Evolutionary conservation across 495 filamentous ascomycete species (phyloP), one percentile per base, ranked within the genome.

Genomic region (Penicillium coprophilum): DNA sequence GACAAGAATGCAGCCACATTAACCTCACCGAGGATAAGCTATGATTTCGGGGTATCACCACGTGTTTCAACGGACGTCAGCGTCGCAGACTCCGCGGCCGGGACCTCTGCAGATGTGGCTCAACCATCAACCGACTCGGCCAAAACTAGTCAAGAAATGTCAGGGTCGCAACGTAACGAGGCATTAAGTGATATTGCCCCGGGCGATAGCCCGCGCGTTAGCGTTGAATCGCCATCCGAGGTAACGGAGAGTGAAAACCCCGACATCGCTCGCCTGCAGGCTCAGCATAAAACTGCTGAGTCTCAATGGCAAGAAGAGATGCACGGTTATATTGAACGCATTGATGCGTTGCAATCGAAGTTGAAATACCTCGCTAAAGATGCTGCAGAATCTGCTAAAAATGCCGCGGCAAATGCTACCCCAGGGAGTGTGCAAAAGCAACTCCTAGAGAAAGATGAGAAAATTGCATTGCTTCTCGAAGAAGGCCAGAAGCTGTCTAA

Each of bases 341-440:
- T 97, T 38, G 94, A 97, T 72, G 89, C 95, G 19, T 77, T 98
- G 10, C 89, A 96, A 67, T 84, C 90, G 7, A 97, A 97, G 65
- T 77, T 98, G 24, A 85, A 89, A 53, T 96, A 93, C 66, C 79
- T 97, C 5, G 86, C 92, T 3, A 87, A 85, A 51, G 87, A 92
- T 58, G 85, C 87, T 34, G 83, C 87, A 1, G 88, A 90, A 28
- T 77, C 86, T 1, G 87, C 92, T 6, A 82, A 83, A 57, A 81
- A 79, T 49, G 82, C 86, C 4, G 85, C 83, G 3, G 71, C 80
- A 5, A 76, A 79, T 17, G 83, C 87, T 2, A 75, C 83, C 9
- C 66, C 82, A 0, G 86, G 87, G 3, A 89, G 83, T 58, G 31
- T 74, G 6, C 89, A 96, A 50, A 89, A 86, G 67, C 90, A 88